phyloP scores from a whole-genome alignment of 1,139 yeast species.

The Trichomonascaceae sp. region DNA sequence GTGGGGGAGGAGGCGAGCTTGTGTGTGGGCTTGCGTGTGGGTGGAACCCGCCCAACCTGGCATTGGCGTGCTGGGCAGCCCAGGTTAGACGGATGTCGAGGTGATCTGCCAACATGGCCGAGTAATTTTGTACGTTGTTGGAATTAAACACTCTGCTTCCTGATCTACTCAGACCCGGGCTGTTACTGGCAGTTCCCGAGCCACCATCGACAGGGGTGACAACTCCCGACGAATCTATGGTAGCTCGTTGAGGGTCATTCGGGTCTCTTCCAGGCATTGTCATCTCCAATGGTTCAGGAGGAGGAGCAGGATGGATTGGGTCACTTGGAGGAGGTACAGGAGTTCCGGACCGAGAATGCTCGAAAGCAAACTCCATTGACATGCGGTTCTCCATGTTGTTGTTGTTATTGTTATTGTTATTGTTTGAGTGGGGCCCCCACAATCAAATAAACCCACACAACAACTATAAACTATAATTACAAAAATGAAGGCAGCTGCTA shows the following conservation, averaged over 20 bases:
- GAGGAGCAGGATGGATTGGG: conserved; percentile 9
- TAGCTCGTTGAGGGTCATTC: conserved; percentile 2
- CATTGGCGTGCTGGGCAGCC: no score
- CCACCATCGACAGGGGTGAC: conserved; percentile 12
- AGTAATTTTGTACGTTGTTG: no score
- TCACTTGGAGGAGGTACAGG: conserved; percentile 11
- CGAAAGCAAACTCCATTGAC: conserved; percentile 12
- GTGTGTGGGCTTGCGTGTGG: no score
- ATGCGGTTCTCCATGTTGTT: conserved; percentile 9
- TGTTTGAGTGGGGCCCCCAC: neutral
- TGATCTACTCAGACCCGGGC: no score
- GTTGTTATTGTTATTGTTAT: neutral
- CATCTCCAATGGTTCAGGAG: conserved; percentile 10
- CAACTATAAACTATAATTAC: neutral
- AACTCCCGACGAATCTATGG: conserved; percentile 8
- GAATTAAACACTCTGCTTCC: no score
- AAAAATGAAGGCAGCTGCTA: neutral
- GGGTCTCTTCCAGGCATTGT: conserved; percentile 9
- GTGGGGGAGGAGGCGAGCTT: no score
- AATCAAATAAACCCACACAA: neutral
- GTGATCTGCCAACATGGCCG: no score
- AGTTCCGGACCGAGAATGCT: conserved; percentile 9
- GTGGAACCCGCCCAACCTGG: no score
- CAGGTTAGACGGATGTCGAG: no score
- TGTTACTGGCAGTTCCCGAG: no score